Conservation (phyloP, 2,329 filamentous ascomycete genomes). For the Alternaria rosae region DNA sequence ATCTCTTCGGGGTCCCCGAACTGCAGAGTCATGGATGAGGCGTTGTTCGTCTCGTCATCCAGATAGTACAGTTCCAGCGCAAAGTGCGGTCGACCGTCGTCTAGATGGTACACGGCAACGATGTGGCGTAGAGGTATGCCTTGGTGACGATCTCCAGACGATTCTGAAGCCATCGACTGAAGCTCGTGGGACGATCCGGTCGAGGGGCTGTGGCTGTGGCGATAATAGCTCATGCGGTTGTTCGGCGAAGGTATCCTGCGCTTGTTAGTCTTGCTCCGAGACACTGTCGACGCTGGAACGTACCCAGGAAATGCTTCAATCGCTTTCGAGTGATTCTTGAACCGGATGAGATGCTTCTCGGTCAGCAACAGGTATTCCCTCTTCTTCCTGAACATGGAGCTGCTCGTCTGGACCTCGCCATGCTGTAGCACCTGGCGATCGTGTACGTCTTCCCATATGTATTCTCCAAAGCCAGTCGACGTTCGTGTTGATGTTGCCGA, state of each 20-base stretch:
- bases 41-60: constrained; percentile 69
- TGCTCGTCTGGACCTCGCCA: constrained; percentile 74
- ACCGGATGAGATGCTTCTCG: constrained; percentile 71
- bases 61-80: constrained; percentile 73
- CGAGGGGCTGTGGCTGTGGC: constrained; percentile 66
- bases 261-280: constrained; percentile 19
- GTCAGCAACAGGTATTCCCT: constrained; percentile 76
- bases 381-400: constrained; percentile 74
- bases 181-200: constrained; percentile 68
- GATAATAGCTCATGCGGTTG: constrained; percentile 53
- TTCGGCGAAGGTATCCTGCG: constrained; percentile 42
- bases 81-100: constrained; percentile 71
- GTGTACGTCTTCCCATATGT: constrained; percentile 51
- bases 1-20: constrained; percentile 70
- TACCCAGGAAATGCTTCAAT: constrained; percentile 65
- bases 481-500: constrained; percentile 60
- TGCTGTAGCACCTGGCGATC: constrained; percentile 64
- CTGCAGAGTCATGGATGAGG: constrained; percentile 69
- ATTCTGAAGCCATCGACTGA: constrained; percentile 59
- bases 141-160: constrained; percentile 62
- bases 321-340: constrained; percentile 72
- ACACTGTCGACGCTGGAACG: constrained; percentile 1
- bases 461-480: constrained; percentile 45
- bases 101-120: constrained; percentile 71
- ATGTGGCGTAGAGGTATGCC: constrained; percentile 70